Evolutionary conservation across 306 rosid species (phyloP), one percentile per base, ranked within the genome.

Genomic region (Vigna radiata): DNA sequence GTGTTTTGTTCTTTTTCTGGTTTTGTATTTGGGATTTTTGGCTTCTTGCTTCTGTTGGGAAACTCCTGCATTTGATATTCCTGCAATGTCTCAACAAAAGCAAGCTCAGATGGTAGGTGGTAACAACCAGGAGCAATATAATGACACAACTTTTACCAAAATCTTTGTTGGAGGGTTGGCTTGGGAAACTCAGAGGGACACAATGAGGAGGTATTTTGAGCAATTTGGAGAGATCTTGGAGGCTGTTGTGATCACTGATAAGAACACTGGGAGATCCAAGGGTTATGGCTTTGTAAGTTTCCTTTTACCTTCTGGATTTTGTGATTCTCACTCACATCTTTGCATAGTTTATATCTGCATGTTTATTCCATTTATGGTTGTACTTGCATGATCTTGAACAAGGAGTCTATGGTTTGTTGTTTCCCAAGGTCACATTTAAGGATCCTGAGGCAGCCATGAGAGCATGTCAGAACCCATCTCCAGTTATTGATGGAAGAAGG

Each of bases 91-190:
- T 85, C 97, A 90, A 76, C 85, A 84, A 85, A 87, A 91, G 87
- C 93, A 87, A 73, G 78, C 88, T 84, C 93, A 83, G 81, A 90
- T 85, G 92, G 81, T 72, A 86, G 88, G 88, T 25, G 68, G 86
- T 65, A 87, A 76, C 66, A 91, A 73, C 72, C 82, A 60, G 2
- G 81, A 83, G 53, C 90, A 85, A 58, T 86, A 91, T 85, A 91
- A 85, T 89, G 98, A 94, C 84, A 86, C 98, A 61, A 88, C 91
- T 47, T 92, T 91, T 58, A 94, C 97, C 75, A 94, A 94, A 83
- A 85, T 94, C 60, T 94, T 94, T 81, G 98, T 94, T 53, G 98
- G 98, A 72, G 98, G 98, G 33, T 82, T 94, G 75, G 98, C 98
- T 79, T 94, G 98, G 98, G 98, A 90, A 85, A 94, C 98, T 83